Base-by-base conservation (phyloP, 305 asterid species). In the Fraxinus xanthoxyloides region DNA sequence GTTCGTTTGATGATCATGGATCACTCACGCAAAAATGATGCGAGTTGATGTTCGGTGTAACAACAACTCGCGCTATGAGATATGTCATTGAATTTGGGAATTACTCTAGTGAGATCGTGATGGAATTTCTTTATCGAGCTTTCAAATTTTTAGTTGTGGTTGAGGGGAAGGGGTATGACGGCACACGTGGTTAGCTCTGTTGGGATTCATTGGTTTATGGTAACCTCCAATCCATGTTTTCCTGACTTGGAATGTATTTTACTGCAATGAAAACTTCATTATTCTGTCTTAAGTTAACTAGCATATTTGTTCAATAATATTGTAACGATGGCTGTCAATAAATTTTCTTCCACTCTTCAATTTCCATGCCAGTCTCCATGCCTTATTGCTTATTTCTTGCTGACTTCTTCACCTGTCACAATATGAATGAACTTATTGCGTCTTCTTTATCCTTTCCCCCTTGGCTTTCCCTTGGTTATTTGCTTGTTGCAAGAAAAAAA, bases 21-120 rank as follows among this genome's bases (percentile, higher is more conserved):
- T 82, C 88, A 72, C 86, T 85, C 67, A 78, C 80, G 83, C 90
- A 78, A 80, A 78, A 19, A 83, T 87, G 90, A 80, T 82, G 80
- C 10, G 85, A 85, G 85, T 85, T 80, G 80, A 80, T 78, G 86
- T 32, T 87, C 76, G 77, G 85, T 69, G 82, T 75, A 63, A 77
- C 8, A 72, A 46, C 54, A 79, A 32, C 24, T 69, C 61, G 54
- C 75, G 12, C 76, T 36, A 9, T 30, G 56, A 7, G 59, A 59
- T 73, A 2, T 13, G 38, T 48, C 34, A 61, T 12, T 46, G 6
- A 26, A 43, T 70, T 31, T 78, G 35, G 19, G 38, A 43, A 76
- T 59, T 59, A 21, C 13, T 21, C 4, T 21, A 59, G 13, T 7
- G 30, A 59, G 30, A 59, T 7, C 30, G 23, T 21, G 69, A 59